Conservation (phyloP, 2,329 filamentous ascomycete species). For the Sporothrix euskadiensis region DNA sequence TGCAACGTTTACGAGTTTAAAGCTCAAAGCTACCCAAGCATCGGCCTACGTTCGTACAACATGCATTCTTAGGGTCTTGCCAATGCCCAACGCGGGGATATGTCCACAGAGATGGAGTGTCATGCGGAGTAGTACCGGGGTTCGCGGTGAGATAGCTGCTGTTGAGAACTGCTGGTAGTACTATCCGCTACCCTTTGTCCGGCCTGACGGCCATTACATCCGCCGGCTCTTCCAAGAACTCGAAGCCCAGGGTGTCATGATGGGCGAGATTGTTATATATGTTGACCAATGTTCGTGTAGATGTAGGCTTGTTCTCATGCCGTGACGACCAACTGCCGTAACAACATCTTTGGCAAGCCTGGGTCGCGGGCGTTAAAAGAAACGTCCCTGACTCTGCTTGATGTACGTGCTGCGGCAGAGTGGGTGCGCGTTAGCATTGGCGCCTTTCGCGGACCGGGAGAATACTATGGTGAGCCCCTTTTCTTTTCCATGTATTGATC, state of each 20-base stretch:
- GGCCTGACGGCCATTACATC: neutral
- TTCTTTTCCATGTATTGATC: neutral
- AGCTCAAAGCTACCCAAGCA: neutral
- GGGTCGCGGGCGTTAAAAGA: neutral
- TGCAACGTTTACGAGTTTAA: too few species aligned
- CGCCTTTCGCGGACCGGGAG: neutral
- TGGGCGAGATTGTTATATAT: slow-evolving; percentile 8
- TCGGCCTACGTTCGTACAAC: neutral
- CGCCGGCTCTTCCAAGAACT: neutral
- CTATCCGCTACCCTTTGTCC: neutral
- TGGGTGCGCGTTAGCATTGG: slow-evolving; percentile 9
- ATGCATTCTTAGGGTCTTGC: neutral
- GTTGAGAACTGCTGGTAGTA: neutral
- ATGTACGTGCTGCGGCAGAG: neutral
- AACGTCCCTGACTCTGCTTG: neutral
- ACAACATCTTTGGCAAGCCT: slow-evolving; percentile 11
- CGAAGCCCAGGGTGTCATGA: slow-evolving; percentile 1
- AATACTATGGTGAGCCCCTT: neutral
- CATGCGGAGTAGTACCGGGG: neutral
- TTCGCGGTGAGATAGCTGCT: too few species aligned
- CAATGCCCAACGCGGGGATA: neutral
- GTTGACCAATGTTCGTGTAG: too few species aligned
- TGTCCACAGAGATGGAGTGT: neutral
- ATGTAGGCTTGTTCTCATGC: neutral
- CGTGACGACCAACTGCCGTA: slow-evolving; percentile 2